phyloP scores from a whole-genome alignment of 73 alveolate genomes.

The Paramecium bursaria region DNA sequence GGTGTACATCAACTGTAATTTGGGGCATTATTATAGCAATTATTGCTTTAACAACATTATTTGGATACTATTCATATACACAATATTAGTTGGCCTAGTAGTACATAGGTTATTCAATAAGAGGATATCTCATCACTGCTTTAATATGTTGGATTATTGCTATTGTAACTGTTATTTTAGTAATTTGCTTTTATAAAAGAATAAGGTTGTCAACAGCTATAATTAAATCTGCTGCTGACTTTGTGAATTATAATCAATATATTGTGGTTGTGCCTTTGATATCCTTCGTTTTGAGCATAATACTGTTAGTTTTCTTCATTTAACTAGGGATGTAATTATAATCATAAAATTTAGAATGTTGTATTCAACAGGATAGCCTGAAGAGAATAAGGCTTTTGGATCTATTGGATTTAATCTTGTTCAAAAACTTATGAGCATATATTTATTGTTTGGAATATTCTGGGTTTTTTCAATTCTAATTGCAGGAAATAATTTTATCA shows the following conservation, averaged over 20 bases:
- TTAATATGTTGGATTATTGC: conserved; percentile 27
- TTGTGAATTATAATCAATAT: background rate
- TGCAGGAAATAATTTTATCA: conserved; percentile 30
- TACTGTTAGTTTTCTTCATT: background rate
- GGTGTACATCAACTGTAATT: conserved; percentile 45
- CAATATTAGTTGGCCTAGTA: background rate
- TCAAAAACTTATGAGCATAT: conserved; percentile 15
- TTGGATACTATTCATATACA: conserved; percentile 27
- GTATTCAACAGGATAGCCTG: conserved; percentile 8
- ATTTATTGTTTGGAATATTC: conserved; percentile 4
- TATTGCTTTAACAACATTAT: background rate
- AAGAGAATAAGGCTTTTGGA: conserved; percentile 1
- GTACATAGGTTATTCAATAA: background rate
- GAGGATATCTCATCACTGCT: conserved; percentile 1
- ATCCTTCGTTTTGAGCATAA: background rate
- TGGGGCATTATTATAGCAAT: conserved; percentile 23
- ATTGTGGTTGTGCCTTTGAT: conserved; percentile 10
- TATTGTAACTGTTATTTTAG: conserved; percentile 12
- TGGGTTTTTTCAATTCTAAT: conserved; percentile 26
- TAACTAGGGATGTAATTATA: conserved; percentile 1
- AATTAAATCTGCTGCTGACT: conserved; percentile 14
- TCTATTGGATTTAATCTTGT: background rate
- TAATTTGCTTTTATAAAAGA: conserved; percentile 45
- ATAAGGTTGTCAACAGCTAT: conserved; percentile 12
- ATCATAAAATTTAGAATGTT: background rate